Percentiles rank a stretch among this genome's conserved stretches.
Conservation (phyloP, 2,329 filamentous ascomycete genomes). For the Teratosphaeria zuluensis region DNA sequence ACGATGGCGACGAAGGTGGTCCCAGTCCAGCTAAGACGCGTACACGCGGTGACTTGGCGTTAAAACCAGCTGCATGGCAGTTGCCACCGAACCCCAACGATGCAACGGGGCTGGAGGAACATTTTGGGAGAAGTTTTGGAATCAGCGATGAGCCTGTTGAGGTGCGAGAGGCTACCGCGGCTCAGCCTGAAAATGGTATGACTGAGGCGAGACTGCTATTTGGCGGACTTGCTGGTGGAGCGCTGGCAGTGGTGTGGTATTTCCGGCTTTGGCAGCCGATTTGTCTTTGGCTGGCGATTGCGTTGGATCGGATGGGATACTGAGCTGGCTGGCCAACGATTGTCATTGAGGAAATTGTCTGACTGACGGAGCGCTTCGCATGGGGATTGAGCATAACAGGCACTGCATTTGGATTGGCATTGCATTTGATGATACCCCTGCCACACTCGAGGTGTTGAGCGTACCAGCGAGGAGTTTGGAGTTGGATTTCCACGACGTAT, state of each 20-base stretch:
- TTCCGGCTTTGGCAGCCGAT: slow-evolving; percentile 5
- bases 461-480: background rate
- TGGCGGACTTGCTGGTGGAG: slow-evolving; percentile 2
- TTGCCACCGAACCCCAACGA: slow-evolving; percentile 5
- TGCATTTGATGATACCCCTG: background rate
- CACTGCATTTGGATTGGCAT: background rate
- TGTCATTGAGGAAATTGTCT: background rate
- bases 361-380: background rate
- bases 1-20: slow-evolving; percentile 2
- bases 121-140: slow-evolving; percentile 11
- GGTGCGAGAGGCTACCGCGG: background rate
- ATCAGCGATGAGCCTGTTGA: background rate
- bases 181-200: background rate
- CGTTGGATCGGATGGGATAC: slow-evolving; percentile 5
- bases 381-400: background rate
- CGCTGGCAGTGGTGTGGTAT: slow-evolving; percentile 3
- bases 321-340: background rate
- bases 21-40: slow-evolving; percentile 11
- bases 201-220: background rate
- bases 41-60: slow-evolving; percentile 12
- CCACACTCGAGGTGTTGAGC: background rate
- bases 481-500: too few relatives aligned
- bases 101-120: slow-evolving; percentile 16
- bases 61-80: slow-evolving; percentile 10
- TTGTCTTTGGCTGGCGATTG: slow-evolving; percentile 8